A percentile compares a stretch with the other conserved stretches of the same genome.
These are phyloP conservation scores for Linum usitatissimum DNA, from an alignment of 345 rosid species.

Conservation along the genomic window DNA sequence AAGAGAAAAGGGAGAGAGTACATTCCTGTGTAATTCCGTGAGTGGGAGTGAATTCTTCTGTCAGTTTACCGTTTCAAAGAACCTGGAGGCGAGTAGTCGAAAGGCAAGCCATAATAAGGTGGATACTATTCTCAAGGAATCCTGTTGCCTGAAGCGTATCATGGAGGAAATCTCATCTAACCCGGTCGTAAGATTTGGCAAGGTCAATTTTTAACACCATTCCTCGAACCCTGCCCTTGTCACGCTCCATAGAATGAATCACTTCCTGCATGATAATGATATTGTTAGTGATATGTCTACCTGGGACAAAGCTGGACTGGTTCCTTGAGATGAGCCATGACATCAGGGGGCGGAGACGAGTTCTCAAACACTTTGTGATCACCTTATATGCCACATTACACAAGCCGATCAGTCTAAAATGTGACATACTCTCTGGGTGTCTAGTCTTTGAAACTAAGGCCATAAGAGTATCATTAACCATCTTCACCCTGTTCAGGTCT, in stretches of 20 bases:
- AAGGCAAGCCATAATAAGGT: background rate
- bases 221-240: background rate
- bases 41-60: background rate
- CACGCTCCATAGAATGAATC: background rate
- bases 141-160: background rate
- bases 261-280: background rate
- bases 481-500: no score
- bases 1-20: background rate
- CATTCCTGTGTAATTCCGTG: background rate
- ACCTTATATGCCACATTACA: no score
- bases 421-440: background rate
- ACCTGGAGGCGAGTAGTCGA: background rate
- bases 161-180: background rate
- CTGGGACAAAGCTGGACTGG: background rate
- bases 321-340: no score
- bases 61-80: background rate
- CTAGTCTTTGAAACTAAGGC: background rate
- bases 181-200: background rate
- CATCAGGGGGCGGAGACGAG: no score
- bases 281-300: no score
- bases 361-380: no score
- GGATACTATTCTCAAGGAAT: background rate
- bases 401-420: background rate
- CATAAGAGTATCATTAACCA: no score
- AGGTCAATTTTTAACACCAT: background rate